phyloP scores from a whole-genome alignment of 2,329 filamentous ascomycete genomes.

The Colletotrichum filicis region DNA sequence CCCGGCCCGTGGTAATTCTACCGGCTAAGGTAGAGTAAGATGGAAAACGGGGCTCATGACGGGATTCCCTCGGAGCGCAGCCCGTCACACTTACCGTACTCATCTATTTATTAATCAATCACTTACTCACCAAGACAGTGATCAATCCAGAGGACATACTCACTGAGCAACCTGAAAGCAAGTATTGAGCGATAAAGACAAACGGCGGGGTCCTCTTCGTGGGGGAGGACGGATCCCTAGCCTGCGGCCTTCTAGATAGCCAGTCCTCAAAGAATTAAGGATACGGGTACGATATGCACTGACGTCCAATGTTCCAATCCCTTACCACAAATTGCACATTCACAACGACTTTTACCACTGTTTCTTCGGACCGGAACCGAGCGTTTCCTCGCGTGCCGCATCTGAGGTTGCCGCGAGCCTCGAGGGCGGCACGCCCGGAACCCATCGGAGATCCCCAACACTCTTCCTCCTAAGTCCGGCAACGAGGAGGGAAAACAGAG shows the following conservation, averaged over 20 bases:
- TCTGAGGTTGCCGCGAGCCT: not conserved
- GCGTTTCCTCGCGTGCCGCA: not conserved
- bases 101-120: too few relatives aligned
- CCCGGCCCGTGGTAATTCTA: not conserved
- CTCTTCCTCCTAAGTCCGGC: not conserved
- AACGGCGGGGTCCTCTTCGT: not conserved
- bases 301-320: not conserved
- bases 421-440: not conserved
- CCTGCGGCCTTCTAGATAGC: not conserved
- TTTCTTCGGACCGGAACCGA: not conserved
- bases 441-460: slow-evolving; percentile 28
- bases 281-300: not conserved
- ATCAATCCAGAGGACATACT: too few relatives aligned
- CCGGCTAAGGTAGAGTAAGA: not conserved
- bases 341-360: not conserved
- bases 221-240: not conserved
- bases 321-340: not conserved
- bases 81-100: too few relatives aligned
- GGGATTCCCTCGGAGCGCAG: too few relatives aligned
- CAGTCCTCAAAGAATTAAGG: not conserved
- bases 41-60: not conserved
- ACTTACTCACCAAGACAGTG: too few relatives aligned
- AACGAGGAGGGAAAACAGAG: not conserved
- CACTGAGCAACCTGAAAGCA: too few relatives aligned
- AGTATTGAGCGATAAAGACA: too few relatives aligned